Evolutionary conservation across 768 basidiomycete species (phyloP).

Genomic region (Lactarius sanguifluus): DNA sequence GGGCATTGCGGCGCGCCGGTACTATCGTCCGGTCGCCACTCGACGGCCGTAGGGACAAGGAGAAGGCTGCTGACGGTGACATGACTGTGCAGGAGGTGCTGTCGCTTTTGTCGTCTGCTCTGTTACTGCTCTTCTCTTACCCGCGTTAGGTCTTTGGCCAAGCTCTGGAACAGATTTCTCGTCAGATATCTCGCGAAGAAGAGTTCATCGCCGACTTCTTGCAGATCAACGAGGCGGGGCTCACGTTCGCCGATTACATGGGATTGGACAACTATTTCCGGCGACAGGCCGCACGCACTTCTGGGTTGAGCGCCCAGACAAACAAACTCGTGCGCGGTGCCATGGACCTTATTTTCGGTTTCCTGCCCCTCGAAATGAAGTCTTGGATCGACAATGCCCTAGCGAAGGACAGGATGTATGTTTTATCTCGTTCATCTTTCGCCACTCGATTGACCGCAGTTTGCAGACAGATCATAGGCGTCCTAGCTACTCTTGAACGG

Average conservation of each 20-base stretch:
- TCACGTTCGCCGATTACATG: slow-evolving; percentile 96
- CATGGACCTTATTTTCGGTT: slow-evolving; percentile 95
- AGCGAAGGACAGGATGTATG: slow-evolving; percentile 72
- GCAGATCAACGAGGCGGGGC: slow-evolving; percentile 82
- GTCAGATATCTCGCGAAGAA: slow-evolving; percentile 77
- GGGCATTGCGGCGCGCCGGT: slow-evolving; percentile 75
- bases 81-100: slow-evolving; percentile 69
- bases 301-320: slow-evolving; percentile 65
- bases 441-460: background rate
- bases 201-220: slow-evolving; percentile 90
- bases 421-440: slow-evolving; percentile 7
- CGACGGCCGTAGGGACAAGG: slow-evolving; percentile 57
- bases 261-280: slow-evolving; percentile 92
- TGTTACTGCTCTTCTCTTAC: background rate
- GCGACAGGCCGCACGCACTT: slow-evolving; percentile 78
- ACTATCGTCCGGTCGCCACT: slow-evolving; percentile 80
- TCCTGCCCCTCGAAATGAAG: slow-evolving; percentile 80
- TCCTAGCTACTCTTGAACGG: slow-evolving; percentile 75
- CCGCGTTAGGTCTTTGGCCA: slow-evolving; percentile 64
- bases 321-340: slow-evolving; percentile 81
- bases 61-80: slow-evolving; percentile 56
- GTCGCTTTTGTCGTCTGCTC: slow-evolving; percentile 8
- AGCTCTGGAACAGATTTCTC: slow-evolving; percentile 72
- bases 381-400: slow-evolving; percentile 81
- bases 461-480: slow-evolving; percentile 78